These are phyloP conservation scores for Tolypocladium capitatum DNA, from an alignment of 2,329 filamentous ascomycete genomes.

Conservation along the genomic window DNA sequence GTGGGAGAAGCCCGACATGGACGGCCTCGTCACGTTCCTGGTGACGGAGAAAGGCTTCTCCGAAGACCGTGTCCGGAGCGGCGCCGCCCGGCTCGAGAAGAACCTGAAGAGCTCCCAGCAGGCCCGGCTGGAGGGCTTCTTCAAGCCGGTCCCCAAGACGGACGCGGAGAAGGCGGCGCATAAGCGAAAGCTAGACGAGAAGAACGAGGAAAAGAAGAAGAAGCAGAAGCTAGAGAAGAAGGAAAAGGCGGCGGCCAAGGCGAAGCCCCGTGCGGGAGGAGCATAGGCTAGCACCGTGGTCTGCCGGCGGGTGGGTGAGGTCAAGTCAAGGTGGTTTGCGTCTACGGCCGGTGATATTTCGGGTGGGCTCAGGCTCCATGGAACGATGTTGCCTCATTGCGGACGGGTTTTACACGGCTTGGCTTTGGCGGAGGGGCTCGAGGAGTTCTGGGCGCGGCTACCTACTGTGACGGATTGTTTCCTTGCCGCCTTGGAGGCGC, in stretches of 20 bases:
- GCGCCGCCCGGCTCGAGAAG: conserved; percentile 69
- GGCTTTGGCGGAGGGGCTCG: neutral
- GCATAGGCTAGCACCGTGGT: neutral
- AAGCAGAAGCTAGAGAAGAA: conserved; percentile 90
- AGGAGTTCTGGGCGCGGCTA: neutral
- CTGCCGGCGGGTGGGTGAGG: neutral
- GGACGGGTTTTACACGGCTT: neutral
- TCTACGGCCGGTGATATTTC: neutral
- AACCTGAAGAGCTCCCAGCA: conserved; percentile 86
- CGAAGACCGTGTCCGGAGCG: conserved; percentile 79
- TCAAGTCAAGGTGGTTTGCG: neutral
- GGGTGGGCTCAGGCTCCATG: neutral
- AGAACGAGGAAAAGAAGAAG: conserved; percentile 87
- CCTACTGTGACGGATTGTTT: too few relatives aligned
- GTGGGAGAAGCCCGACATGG: conserved; percentile 87
- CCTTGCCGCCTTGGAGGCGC: too few relatives aligned
- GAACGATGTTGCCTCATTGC: neutral
- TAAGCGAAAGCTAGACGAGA: conserved; percentile 91
- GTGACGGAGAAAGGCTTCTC: conserved; percentile 94
- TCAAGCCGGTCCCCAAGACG: conserved; percentile 83
- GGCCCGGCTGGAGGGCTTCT: conserved; percentile 86
- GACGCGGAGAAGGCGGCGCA: conserved; percentile 70
- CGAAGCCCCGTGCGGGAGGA: conserved; percentile 54
- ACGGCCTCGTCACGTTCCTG: conserved; percentile 78
- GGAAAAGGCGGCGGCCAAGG: conserved; percentile 83